A percentile compares a stretch with the other conserved stretches of the same genome.
These are phyloP conservation scores for Nakazawaea peltata DNA, from an alignment of 805 yeast genomes.

Conservation along the genomic window DNA sequence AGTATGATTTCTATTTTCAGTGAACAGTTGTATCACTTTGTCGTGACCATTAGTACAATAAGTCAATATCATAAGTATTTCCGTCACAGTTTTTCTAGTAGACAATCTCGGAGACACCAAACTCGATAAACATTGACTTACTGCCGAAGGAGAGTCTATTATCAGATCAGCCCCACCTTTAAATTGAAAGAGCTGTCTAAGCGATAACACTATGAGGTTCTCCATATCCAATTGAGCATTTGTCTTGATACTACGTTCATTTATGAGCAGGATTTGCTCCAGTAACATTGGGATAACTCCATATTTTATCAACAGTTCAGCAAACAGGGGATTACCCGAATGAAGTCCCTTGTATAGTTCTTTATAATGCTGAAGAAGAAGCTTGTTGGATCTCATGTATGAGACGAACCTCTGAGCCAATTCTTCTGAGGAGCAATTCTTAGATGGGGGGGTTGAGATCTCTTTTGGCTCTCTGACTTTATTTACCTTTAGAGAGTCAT, in stretches of 20 bases:
- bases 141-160: conserved; percentile 47
- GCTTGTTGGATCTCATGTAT: conserved; percentile 27
- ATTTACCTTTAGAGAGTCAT: neutral
- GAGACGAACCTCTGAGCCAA: conserved; percentile 37
- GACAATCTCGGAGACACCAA: conserved; percentile 65
- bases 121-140: conserved; percentile 63
- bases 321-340: conserved; percentile 46
- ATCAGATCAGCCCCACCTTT: conserved; percentile 25
- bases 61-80: conserved; percentile 50
- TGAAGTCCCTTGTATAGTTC: conserved; percentile 13
- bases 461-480: no score
- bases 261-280: conserved; percentile 51
- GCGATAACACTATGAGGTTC: conserved; percentile 65
- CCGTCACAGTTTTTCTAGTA: conserved; percentile 76
- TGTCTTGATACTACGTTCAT: conserved; percentile 28
- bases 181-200: conserved; percentile 66
- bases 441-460: no score
- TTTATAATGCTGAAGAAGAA: conserved; percentile 31
- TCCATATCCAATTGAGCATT: conserved; percentile 58
- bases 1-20: conserved; percentile 28
- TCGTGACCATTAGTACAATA: conserved; percentile 24
- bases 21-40: conserved; percentile 22
- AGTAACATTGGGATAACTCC: conserved; percentile 81
- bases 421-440: conserved; percentile 13
- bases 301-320: conserved; percentile 59